Base-by-base conservation (phyloP, 495 filamentous ascomycete genomes). In the Aspergillus egyptiacus region DNA sequence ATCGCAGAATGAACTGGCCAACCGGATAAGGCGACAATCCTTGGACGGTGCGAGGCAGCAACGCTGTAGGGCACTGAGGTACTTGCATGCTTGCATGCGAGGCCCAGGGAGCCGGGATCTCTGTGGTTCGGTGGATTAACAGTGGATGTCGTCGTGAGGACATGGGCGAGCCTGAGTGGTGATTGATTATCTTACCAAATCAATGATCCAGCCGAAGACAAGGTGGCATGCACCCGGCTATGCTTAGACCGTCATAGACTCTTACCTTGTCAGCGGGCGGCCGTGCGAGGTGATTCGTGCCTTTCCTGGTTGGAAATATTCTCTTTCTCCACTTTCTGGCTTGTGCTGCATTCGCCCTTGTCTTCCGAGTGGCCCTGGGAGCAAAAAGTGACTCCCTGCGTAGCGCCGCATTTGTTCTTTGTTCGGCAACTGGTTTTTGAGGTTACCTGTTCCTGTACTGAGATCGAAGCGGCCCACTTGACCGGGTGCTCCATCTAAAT, bases 101-200 rank as follows among this genome's bases (percentile, higher is more conserved):
- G 30, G 27, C 33, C 43, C 27, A 8, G 13, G 17, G 37, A 28
- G 25, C 40, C 36, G 28, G 41, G 50, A 45, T 52, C 11, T 55
- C 48, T 53, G 33, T 59, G 51, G 52, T 30, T 33, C 49, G 31
- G 15, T 23, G 37, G 46, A 36, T 39, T 53, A 37, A 18, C 32
- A 37, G 52, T 59, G 56, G 57, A 53, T 54, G 47, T 56, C 47
- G 47, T 50, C 48, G 45, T 55, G 45, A 54, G 53, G 17, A 40
- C 24, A 41, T 51, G 28, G 38, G 47, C 42, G 39, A 39, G 40
- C 24, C 19, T 61, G 51, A 57, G 40, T 57, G 54, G 54, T 53
- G 35, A 48, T 45, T 13, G 28, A 31, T 54, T 43, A 37, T 41
- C 44, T 46, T 34, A 37, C 50, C 47, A 41, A 44, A 44, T 24